Evolutionary conservation across 768 basidiomycete species (phyloP), one percentile per base, ranked within the genome.

Genomic region (Royoungia palumana): DNA sequence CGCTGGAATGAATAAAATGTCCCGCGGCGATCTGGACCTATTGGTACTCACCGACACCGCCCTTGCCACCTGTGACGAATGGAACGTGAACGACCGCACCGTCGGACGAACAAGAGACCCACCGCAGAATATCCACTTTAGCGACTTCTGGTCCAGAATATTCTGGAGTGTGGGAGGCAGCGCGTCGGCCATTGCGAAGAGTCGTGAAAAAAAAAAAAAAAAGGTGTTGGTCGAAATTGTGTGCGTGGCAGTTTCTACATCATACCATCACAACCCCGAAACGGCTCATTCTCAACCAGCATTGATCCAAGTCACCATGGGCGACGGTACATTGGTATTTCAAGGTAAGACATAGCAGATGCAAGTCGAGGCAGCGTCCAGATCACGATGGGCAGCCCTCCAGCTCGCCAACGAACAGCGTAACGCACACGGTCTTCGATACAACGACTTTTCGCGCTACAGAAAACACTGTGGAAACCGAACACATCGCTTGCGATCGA

Each of bases 121-220:
- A 82, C 95, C 95, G 64, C 96, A 98, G 66, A 99, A 99, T 64
- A 99, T 97, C 95, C 95, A 99, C 68, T 97, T 96, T 52, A 97
- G 71, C 20, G 85, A 83, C 57, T 80, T 85, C 71, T 99, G 95
- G 69, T 97, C 94, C 25, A 99, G 72, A 41, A 99, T 75, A 65
- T 96, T 97, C 75, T 96, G 92, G 8, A 99, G 82, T 16, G 92
- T 94, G 17, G 95, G 83, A 14, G 81, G 78, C 35, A 95, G 79
- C 2, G 77, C 74, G 47, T 83, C 75, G 32, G 78, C 63, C 82
- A 85, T 83, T 55, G 39, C 52, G 34, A 35, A 35, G 34, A 25
- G 40, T 54, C 48, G 56, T 57, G 37, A 46, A 46, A 25, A 36
- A 19, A 45, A n/a, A 16, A 19, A 43, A 28, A 52, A 47, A 30